These are phyloP conservation scores for Rhodotorula sp. DNA, from an alignment of 1,284 basidiomycete genomes.

Conservation along the genomic window DNA sequence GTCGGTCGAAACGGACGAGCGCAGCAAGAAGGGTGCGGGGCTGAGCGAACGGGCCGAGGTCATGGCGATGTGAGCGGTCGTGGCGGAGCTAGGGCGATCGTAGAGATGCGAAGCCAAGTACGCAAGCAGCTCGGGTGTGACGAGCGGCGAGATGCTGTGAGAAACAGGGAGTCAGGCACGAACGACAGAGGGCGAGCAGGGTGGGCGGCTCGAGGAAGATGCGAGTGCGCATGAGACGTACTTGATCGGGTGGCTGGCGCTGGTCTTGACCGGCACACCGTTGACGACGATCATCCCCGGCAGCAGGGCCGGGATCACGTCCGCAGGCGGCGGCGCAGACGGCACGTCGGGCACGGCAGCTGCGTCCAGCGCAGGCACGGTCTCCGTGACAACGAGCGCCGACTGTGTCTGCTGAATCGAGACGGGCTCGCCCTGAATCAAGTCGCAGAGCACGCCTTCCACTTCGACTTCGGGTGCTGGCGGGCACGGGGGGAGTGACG, in stretches of 20 bases:
- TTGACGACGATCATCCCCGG: constrained; percentile 36
- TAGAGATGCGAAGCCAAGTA: constrained; percentile 12
- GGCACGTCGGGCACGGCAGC: neutral
- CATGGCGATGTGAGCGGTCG: neutral
- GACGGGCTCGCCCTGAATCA: constrained; percentile 18
- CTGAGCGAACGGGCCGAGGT: neutral
- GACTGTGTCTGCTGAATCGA: neutral
- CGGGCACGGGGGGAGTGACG: neutral
- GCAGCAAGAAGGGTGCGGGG: constrained; percentile 23
- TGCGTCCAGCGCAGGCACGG: neutral
- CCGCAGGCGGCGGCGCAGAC: neutral
- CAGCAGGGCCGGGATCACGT: constrained; percentile 4
- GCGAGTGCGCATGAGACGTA: neutral
- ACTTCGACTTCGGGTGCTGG: neutral
- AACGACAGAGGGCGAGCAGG: neutral
- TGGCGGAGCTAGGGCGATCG: neutral
- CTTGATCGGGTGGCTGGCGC: constrained; percentile 44
- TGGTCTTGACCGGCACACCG: constrained; percentile 43
- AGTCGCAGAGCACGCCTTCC: constrained; percentile 8
- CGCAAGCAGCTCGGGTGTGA: constrained; percentile 42
- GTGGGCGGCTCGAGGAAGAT: too few species aligned
- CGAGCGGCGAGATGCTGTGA: constrained; percentile 40
- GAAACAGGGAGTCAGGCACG: too few species aligned
- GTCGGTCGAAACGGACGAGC: constrained; percentile 20
- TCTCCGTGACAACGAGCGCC: constrained; percentile 7